These are phyloP conservation scores for Sarocladium oryzae DNA, from an alignment of 2,329 filamentous ascomycete genomes.

Conservation along the genomic window DNA sequence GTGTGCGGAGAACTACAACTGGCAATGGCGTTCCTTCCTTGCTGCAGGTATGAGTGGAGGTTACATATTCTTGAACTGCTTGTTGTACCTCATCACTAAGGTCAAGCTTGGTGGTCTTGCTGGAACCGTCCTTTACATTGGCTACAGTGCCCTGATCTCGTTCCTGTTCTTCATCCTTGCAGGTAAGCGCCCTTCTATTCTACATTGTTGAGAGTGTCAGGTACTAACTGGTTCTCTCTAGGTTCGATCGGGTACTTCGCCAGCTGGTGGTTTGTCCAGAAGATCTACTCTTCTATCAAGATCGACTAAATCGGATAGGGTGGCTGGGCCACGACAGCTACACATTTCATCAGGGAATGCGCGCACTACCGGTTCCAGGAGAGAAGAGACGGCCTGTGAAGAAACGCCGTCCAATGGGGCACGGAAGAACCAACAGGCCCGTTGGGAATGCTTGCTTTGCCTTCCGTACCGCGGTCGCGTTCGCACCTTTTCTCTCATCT, in stretches of 20 bases:
- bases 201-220: not conserved
- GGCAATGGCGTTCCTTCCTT: constrained; percentile 95
- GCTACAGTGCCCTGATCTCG: constrained; percentile 84
- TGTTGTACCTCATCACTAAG: constrained; percentile 87
- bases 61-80: constrained; percentile 87
- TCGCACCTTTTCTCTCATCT: no score
- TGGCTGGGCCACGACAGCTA: no score
- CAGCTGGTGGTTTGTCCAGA: constrained; percentile 88
- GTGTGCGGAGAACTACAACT: constrained; percentile 95
- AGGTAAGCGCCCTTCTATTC: constrained; percentile 51
- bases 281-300: constrained; percentile 97
- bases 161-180: constrained; percentile 91
- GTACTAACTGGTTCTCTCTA: constrained; percentile 28
- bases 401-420: no score
- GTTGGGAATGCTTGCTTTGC: no score
- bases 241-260: constrained; percentile 94
- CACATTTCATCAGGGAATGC: no score
- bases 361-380: no score
- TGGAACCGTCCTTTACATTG: constrained; percentile 84
- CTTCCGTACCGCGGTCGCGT: no score
- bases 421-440: no score
- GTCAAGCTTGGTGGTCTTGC: constrained; percentile 79
- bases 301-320: constrained; percentile 59
- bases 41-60: constrained; percentile 83
- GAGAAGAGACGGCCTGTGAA: no score